Base-by-base conservation (phyloP, 768 basidiomycete species). In the Pisolithus microcarpus region DNA sequence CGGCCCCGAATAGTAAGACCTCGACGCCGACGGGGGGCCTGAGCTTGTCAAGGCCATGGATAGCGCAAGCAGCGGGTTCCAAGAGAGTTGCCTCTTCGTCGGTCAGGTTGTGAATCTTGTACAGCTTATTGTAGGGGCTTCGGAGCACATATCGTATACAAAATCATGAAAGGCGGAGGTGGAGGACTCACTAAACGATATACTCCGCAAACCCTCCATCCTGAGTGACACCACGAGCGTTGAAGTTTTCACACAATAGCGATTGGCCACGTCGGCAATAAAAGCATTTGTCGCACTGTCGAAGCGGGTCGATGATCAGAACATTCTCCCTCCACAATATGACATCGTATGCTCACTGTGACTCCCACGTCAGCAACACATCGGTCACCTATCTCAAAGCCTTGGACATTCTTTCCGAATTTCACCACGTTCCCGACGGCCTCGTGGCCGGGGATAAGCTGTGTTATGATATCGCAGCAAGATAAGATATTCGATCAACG, bases 161-260 rank as follows among this genome's bases (percentile, higher is more conserved):
- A 19, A 3, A 7, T 19, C 10, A 23, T 8, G 3, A 16, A n/a
- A 10, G 21, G 24, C 23, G 1, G 23, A 26, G 34, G 34, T 13
- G 9, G 6, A 42, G 34, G 15, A 66, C 84, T 65, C 59, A 91
- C 90, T 87, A 90, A 52, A 78, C 79, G 58, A 91, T 80, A 70
- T 91, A 93, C 63, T 92, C 90, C 7, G 91, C 89, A 63, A 95
- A 95, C 24, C 89, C 91, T 51, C 91, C 91, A 55, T 87, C 82
- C 58, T 78, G 70, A 18, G 83, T 87, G 42, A 92, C 86, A 44
- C 91, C 92, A 11, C 84, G 78, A 6, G 86, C 79, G 50, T 82
- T 74, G 68, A 91, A 92, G 71, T 89, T 76, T 66, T 93, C 91
- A 69, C 92, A 95, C 50, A 91, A 71, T 9, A 93, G 73, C 18